Base-by-base conservation (phyloP, 306 rosid species). In the Prunus persica region DNA sequence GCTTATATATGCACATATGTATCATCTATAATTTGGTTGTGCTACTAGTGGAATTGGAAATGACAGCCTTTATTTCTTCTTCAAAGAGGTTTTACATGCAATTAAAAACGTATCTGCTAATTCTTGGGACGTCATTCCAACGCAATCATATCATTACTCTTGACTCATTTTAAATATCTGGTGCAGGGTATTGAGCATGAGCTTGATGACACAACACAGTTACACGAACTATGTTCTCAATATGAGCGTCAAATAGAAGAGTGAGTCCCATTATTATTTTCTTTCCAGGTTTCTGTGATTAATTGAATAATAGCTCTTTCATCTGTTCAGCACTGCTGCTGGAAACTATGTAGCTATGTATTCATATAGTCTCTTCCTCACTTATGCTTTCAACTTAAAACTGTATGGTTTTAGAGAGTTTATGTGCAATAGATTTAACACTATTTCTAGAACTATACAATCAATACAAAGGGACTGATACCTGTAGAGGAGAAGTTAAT, bases 231-330 rank as follows among this genome's bases (percentile, higher is more conserved):
- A 67, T 95, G 99, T 84, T 75, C 88, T 51, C 85, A 86, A 77
- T 95, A 91, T 81, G 99, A 95, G 81, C 88, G 82, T 84, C 87
- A 87, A 79, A 87, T 92, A 5, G 93, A 89, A 76, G 87, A 82
- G 99, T 95, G 83, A 86, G 97, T 83, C 13, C 22, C 10, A n/a
- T 32, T 15, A 27, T 16, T 20, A 16, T 46, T 65, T 51, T 20
- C 71, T 64, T 55, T 55, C n/a, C 32, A 13, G 62, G 12, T 27
- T 24, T 6, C 34, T 64, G 10, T 51, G 30, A 49, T 49, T 14
- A 49, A 11, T 49, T 38, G 25, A 24, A 24, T 24, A 24, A 24
- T 24, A 24, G 43, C 43, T 38, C 43, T 38, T 38, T 38, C 43
- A 38, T 38, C 43, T 38, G 9, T 20, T 65, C 49, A 32, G 18